phyloP scores from a whole-genome alignment of 192 early-diverging fungal species.

The Backusella morwellensis region DNA sequence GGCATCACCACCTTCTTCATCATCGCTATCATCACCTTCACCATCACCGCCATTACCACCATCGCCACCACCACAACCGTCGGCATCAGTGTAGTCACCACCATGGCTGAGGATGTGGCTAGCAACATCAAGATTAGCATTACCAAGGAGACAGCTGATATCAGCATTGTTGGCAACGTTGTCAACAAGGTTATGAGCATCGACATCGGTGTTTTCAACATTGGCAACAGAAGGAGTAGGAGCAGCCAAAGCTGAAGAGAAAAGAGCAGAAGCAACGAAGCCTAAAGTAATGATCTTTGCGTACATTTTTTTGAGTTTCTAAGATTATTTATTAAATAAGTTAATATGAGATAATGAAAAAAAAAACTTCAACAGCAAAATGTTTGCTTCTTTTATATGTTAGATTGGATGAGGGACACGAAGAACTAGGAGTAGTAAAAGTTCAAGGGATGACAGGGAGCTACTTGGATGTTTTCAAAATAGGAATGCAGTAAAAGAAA shows the following conservation, averaged over 20 bases:
- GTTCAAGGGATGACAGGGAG: background rate
- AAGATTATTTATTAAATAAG: conserved; percentile 9
- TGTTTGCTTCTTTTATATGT: background rate
- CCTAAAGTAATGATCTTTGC: background rate
- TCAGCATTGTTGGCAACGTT: background rate
- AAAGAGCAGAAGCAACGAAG: background rate
- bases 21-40: background rate
- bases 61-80: background rate
- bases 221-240: background rate
- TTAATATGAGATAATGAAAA: conserved; percentile 4
- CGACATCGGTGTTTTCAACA: background rate
- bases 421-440: background rate
- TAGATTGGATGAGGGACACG: background rate
- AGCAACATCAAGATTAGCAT: background rate
- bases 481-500: background rate
- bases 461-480: background rate
- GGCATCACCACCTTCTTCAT: background rate
- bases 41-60: background rate
- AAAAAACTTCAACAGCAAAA: background rate
- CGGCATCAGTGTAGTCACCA: background rate
- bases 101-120: background rate
- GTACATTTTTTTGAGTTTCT: background rate
- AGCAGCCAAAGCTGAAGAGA: background rate
- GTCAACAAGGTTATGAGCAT: background rate
- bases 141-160: background rate